Conservation (phyloP, 306 rosid genomes). For the Lithocarpus polystachyus region DNA sequence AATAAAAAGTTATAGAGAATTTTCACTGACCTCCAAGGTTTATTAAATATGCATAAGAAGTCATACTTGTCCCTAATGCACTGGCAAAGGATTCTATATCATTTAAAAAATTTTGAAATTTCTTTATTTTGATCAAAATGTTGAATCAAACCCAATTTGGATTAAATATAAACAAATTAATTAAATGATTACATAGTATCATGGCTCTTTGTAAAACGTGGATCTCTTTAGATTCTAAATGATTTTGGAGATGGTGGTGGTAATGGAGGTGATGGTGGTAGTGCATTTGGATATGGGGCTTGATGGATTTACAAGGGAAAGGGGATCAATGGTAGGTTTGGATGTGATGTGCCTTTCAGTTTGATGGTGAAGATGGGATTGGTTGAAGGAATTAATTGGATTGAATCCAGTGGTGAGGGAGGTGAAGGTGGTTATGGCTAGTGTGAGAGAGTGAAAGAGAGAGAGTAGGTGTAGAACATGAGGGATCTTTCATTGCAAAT, state of each 20-base stretch:
- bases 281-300: too few species aligned
- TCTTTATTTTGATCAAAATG: background rate
- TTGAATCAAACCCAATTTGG: background rate
- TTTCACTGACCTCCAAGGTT: background rate
- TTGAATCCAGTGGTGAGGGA: background rate
- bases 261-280: too few species aligned
- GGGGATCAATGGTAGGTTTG: background rate
- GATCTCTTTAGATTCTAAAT: too few species aligned
- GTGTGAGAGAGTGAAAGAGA: background rate
- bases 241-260: too few species aligned
- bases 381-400: background rate
- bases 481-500: background rate
- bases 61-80: background rate
- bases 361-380: background rate
- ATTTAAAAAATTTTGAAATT: background rate
- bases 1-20: background rate
- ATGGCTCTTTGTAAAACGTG: too few species aligned
- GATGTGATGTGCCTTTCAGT: background rate
- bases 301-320: background rate
- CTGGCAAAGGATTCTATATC: background rate
- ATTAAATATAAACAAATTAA: background rate
- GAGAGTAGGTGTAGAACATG: background rate
- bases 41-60: background rate
- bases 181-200: background rate
- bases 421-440: background rate